Conservation (phyloP, 345 rosid species). For the Firmiana major region DNA sequence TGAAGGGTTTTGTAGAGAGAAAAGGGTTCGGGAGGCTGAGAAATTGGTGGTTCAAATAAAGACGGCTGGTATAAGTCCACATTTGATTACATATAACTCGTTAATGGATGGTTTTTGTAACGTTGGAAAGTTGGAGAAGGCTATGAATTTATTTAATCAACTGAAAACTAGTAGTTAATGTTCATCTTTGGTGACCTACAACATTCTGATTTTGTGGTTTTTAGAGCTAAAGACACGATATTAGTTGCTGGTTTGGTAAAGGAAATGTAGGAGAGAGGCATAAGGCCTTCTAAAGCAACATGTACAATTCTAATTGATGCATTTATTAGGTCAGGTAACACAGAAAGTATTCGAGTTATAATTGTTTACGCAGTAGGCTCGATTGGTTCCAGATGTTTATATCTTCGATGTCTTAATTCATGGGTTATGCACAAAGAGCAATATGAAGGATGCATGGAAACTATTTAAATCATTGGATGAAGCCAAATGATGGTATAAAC, state of each 20-base stretch:
- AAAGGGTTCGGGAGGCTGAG: conserved; percentile 46
- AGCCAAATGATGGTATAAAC: conserved; percentile 63
- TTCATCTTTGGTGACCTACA: conserved; percentile 62
- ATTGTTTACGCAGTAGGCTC: conserved; percentile 49
- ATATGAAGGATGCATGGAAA: conserved; percentile 65
- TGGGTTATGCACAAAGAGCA: conserved; percentile 66
- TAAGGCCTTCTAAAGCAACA: conserved; percentile 62
- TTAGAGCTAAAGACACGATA: conserved; percentile 39
- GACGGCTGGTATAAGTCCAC: conserved; percentile 43
- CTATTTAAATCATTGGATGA: conserved; percentile 48
- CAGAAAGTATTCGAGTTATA: conserved; percentile 55
- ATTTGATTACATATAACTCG: conserved; percentile 59
- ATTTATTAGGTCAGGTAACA: conserved; percentile 36
- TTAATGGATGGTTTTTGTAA: conserved; percentile 58
- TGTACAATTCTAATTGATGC: conserved; percentile 62
- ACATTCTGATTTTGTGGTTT: conserved; percentile 50
- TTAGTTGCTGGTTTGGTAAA: conserved; percentile 44
- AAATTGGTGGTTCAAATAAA: conserved; percentile 48
- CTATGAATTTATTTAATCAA: conserved; percentile 42
- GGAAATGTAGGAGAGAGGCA: conserved; percentile 83
- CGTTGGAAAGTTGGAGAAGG: conserved; percentile 40
- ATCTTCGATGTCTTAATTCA: conserved; percentile 57
- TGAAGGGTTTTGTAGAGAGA: conserved; percentile 47
- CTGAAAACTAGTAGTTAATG: conserved; percentile 53
- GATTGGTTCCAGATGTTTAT: conserved; percentile 63